phyloP scores from a whole-genome alignment of 2,329 filamentous ascomycete species.

The Chalaropsis ovoidea region DNA sequence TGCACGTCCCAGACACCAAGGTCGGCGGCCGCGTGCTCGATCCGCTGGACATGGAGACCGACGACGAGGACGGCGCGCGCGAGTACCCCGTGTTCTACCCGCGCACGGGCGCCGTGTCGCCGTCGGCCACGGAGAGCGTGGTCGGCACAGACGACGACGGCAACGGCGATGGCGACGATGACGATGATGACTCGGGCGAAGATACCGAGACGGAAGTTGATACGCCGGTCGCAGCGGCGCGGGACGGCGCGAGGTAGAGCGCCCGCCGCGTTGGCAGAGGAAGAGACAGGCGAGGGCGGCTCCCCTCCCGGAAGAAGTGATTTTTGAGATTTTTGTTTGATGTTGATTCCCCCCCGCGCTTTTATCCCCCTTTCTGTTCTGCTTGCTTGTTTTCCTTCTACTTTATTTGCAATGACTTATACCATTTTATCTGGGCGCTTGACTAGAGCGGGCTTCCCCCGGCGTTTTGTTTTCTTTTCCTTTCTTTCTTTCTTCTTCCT shows the following conservation, averaged over 20 bases:
- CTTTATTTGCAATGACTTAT: constrained; percentile 16
- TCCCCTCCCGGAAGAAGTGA: too few relatives aligned
- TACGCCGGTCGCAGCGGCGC: constrained; percentile 15
- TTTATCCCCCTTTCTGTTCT: constrained; percentile 1
- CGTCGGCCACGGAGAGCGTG: constrained; percentile 21
- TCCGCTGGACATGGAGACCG: constrained; percentile 51
- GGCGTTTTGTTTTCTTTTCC: neutral
- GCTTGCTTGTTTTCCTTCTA: constrained; percentile 9
- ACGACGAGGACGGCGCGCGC: constrained; percentile 26
- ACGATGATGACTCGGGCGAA: constrained; percentile 28
- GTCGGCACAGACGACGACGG: constrained; percentile 29
- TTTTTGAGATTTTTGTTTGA: constrained; percentile 13
- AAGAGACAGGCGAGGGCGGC: too few relatives aligned
- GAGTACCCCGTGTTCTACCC: constrained; percentile 25
- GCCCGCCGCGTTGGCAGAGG: too few relatives aligned
- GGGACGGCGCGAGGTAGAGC: neutral
- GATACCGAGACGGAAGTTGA: constrained; percentile 26
- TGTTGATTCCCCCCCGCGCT: constrained; percentile 12
- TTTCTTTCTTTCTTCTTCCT: too few relatives aligned
- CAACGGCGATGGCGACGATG: constrained; percentile 26
- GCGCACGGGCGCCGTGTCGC: constrained; percentile 20
- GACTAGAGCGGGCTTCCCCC: neutral
- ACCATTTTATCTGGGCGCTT: neutral
- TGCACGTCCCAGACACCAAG: constrained; percentile 67
- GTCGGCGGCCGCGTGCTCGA: constrained; percentile 70